Conservation (phyloP, 805 yeast genomes). For the Cyberlindnera lachancei region DNA sequence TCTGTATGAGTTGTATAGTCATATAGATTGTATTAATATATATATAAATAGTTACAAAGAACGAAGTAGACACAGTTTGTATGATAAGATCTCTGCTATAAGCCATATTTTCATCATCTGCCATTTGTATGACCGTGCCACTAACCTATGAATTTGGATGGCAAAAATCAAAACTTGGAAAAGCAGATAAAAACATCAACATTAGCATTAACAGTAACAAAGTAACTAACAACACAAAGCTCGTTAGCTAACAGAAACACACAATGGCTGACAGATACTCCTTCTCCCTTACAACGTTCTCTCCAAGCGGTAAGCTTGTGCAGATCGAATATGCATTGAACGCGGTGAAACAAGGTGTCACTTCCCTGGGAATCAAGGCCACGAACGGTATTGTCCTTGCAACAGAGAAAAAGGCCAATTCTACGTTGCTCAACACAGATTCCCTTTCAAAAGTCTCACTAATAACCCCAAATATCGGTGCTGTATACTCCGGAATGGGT, state of each 20-base stretch:
- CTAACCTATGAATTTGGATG: too few relatives aligned
- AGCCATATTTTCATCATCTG: too few relatives aligned
- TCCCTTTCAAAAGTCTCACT: constrained; percentile 70
- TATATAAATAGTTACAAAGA: too few relatives aligned
- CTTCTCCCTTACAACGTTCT: constrained; percentile 92
- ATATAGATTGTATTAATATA: too few relatives aligned
- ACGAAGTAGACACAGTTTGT: too few relatives aligned
- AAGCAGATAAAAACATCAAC: background rate
- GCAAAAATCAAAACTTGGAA: background rate
- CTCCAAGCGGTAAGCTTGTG: constrained; percentile 96
- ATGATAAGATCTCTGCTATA: too few relatives aligned
- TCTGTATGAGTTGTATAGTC: too few relatives aligned
- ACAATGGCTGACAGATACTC: constrained; percentile 96
- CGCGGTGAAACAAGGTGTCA: constrained; percentile 97
- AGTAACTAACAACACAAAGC: too few relatives aligned
- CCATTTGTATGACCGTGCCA: too few relatives aligned
- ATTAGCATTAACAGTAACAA: too few relatives aligned
- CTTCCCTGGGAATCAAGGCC: constrained; percentile 90
- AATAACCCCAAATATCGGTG: constrained; percentile 92
- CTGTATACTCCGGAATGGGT: constrained; percentile 98
- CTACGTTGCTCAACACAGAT: constrained; percentile 68
- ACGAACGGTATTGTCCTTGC: constrained; percentile 96
- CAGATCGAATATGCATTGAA: constrained; percentile 97
- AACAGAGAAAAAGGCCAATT: constrained; percentile 85
- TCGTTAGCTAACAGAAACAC: background rate